These are phyloP conservation scores for Sarcodon sp. DNA, from an alignment of 768 basidiomycete genomes.

Conservation along the genomic window DNA sequence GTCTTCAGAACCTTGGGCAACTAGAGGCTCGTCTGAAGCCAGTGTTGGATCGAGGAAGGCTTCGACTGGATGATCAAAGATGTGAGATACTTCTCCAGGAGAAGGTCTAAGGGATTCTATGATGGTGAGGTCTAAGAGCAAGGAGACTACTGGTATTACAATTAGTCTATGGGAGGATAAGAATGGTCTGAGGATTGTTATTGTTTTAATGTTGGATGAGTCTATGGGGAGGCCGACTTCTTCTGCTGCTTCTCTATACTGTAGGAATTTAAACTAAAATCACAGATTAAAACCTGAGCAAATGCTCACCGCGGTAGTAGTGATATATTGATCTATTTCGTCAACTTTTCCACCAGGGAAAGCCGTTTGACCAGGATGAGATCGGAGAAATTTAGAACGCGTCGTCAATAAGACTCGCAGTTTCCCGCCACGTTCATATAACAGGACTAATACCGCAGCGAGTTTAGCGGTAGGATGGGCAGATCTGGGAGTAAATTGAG, in stretches of 20 bases:
- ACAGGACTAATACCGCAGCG: constrained; percentile 68
- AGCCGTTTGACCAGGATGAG: constrained; percentile 75
- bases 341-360: constrained; percentile 77
- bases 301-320: constrained; percentile 62
- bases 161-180: constrained; percentile 55
- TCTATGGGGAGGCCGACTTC: constrained; percentile 62
- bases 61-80: constrained; percentile 72
- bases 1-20: constrained; percentile 44
- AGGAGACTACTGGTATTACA: constrained; percentile 69
- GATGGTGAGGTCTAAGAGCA: constrained; percentile 42
- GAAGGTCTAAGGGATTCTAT: constrained; percentile 40
- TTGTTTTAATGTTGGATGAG: constrained; percentile 41
- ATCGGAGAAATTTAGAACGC: constrained; percentile 59
- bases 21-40: constrained; percentile 32
- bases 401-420: constrained; percentile 79
- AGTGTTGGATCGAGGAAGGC: constrained; percentile 54
- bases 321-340: constrained; percentile 43
- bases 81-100: constrained; percentile 59
- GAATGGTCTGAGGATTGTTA: constrained; percentile 54
- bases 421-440: constrained; percentile 58
- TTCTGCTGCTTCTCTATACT: constrained; percentile 80
- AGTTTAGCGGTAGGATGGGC: constrained; percentile 28
- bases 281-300: background rate
- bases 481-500: constrained; percentile 13
- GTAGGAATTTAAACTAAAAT: background rate